phyloP scores from a whole-genome alignment of 2,329 filamentous ascomycete species.

The Tolypocladium inflatum region DNA sequence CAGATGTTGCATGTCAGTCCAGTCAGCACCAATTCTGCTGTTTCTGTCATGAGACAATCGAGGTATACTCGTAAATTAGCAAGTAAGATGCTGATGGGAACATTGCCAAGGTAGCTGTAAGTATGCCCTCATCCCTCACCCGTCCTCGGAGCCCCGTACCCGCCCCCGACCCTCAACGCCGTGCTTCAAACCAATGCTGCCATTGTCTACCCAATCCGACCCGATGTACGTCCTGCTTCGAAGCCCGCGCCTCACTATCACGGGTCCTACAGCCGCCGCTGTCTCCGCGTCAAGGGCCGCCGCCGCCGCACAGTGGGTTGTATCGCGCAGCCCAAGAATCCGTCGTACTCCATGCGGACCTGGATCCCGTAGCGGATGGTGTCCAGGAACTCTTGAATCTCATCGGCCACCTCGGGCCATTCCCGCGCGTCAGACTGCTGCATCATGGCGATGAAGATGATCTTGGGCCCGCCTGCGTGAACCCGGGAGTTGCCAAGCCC shows the following conservation, averaged over 20 bases:
- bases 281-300: not conserved
- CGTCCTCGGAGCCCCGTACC: no score
- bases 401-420: not conserved
- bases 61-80: no score
- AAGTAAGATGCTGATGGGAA: not conserved
- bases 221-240: not conserved
- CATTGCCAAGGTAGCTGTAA: no score
- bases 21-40: not conserved
- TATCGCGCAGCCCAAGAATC: not conserved
- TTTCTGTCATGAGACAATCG: not conserved
- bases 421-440: not conserved
- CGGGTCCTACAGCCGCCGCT: not conserved
- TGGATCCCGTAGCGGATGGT: not conserved
- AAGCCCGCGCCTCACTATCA: not conserved
- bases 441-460: not conserved
- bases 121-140: no score
- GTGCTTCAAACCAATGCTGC: no score
- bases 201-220: no score
- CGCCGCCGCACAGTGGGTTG: no score
- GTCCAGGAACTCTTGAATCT: not conserved
- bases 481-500: not conserved
- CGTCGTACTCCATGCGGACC: not conserved
- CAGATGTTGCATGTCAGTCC: no score
- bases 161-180: no score
- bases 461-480: not conserved